phyloP scores from a whole-genome alignment of 192 early-diverging fungal species.

The Coemansia sp. region DNA sequence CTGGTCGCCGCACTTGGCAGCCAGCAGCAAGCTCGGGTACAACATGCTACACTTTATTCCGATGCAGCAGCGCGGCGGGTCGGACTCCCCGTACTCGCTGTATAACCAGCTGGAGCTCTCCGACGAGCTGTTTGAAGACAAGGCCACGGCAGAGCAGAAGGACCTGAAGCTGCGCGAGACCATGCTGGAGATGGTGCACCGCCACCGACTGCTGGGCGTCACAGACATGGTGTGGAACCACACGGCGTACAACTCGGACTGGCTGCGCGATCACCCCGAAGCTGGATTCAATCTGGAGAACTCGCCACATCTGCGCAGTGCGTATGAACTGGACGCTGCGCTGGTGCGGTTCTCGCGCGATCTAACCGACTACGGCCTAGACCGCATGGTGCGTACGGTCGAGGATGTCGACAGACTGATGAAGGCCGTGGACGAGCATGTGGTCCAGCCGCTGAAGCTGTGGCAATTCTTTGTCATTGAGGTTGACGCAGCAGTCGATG shows the following conservation, averaged over 20 bases:
- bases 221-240: conserved; percentile 99
- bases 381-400: conserved; percentile 63
- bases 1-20: conserved; percentile 78
- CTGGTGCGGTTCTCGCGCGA: conserved; percentile 71
- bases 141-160: conserved; percentile 55
- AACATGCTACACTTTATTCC: conserved; percentile 99
- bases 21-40: conserved; percentile 80
- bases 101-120: conserved; percentile 92
- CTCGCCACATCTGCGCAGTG: conserved; percentile 90
- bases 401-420: conserved; percentile 71
- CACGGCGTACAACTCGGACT: conserved; percentile 91
- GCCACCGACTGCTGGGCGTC: conserved; percentile 74
- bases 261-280: conserved; percentile 95
- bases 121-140: conserved; percentile 79
- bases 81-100: conserved; percentile 98
- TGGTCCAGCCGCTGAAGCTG: conserved; percentile 66
- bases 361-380: conserved; percentile 57
- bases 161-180: conserved; percentile 67
- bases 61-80: conserved; percentile 84
- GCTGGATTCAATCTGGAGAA: conserved; percentile 95
- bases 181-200: conserved; percentile 61
- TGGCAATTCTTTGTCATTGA: conserved; percentile 93
- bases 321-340: conserved; percentile 93
- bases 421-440: conserved; percentile 57
- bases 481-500: conserved; percentile 50